Base-by-base conservation (phyloP, 768 basidiomycete species). In the Hydnomerulius pinastri region DNA sequence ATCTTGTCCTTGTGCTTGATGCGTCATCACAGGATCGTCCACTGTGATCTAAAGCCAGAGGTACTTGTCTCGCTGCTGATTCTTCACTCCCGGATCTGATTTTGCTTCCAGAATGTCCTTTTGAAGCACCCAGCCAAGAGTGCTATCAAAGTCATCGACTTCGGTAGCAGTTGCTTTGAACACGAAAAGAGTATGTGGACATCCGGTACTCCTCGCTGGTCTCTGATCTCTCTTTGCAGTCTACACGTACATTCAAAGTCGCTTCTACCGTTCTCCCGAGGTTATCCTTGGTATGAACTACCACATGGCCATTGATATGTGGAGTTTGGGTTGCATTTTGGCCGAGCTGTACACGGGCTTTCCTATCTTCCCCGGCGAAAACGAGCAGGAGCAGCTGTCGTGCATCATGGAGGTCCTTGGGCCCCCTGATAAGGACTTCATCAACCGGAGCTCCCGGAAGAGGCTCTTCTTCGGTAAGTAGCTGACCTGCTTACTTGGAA, bases 401-500 rank as follows among this genome's bases (percentile, higher is more conserved):
- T 98, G 96, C 66, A 99, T 99, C 71, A 99, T 99, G 95, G 97
- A 99, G 69, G 91, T 99, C 6, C 83, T 98, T 40, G 97, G 97
- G 13, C 73, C 93, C 24, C 97, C 97, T 0, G 97, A 99, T 58
- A 93, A 90, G 71, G 91, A 97, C 54, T 88, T 98, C 56, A 74
- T 99, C 62, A 95, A 97, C 66, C 87, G 88, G 48, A 95, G 94
- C 62, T 90, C 92, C 12, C 84, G 97, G 53, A 91, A 92, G 69
- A 89, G 95, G 61, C 75, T 97, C 43, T 99, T 99, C 73, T 99
- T 99, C 64, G 97, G 96, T 96, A 66, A 43, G 85, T 50, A 4
- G 33, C 10, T 17, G 5, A 17, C 4, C 24, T 50, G 40, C 27
- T 24, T 17, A 28, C 18, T 30, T 37, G 7, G 4, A n/a, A 23